Evolutionary conservation across 2,329 filamentous ascomycete genomes (phyloP).

Genomic region (Stachybotrys chlorohalonatus): DNA sequence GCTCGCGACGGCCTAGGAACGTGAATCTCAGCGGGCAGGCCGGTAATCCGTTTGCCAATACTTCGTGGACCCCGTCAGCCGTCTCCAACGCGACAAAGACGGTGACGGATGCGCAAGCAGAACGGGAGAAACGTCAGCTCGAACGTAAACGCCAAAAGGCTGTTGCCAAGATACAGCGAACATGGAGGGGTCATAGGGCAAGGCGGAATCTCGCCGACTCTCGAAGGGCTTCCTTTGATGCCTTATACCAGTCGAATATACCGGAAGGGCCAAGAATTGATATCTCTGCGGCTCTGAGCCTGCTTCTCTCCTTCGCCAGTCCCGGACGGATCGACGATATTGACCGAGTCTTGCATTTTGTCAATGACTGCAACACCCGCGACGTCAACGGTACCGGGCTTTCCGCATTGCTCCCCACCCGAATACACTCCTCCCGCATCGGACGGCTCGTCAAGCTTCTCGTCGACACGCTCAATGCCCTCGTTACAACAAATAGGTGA

Average conservation of each 20-base stretch:
- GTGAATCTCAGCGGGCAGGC: constrained; percentile 88
- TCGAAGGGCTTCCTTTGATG: constrained; percentile 56
- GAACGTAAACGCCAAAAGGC: constrained; percentile 73
- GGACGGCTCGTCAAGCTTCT: constrained; percentile 25
- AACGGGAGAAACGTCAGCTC: constrained; percentile 69
- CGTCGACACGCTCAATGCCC: constrained; percentile 20
- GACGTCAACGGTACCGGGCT: constrained; percentile 24
- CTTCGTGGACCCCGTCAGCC: constrained; percentile 45
- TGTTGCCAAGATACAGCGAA: constrained; percentile 62
- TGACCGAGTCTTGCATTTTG: constrained; percentile 35
- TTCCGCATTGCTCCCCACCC: constrained; percentile 14
- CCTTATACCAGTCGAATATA: constrained; percentile 34
- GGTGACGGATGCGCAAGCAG: constrained; percentile 77
- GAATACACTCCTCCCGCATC: constrained; percentile 12
- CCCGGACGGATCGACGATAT: constrained; percentile 35
- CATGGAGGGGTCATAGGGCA: constrained; percentile 69
- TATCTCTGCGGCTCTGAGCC: constrained; percentile 30
- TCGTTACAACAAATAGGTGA: not conserved
- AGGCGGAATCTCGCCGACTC: constrained; percentile 48
- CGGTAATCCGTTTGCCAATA: constrained; percentile 67
- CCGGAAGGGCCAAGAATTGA: constrained; percentile 23
- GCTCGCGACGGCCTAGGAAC: constrained; percentile 74
- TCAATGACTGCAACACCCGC: constrained; percentile 30
- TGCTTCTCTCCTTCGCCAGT: constrained; percentile 43
- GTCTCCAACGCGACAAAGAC: constrained; percentile 63